A percentile compares a stretch with the other conserved stretches of the same genome.
phyloP scores from a whole-genome alignment of 345 rosid genomes.

The Ceriops decandra region DNA sequence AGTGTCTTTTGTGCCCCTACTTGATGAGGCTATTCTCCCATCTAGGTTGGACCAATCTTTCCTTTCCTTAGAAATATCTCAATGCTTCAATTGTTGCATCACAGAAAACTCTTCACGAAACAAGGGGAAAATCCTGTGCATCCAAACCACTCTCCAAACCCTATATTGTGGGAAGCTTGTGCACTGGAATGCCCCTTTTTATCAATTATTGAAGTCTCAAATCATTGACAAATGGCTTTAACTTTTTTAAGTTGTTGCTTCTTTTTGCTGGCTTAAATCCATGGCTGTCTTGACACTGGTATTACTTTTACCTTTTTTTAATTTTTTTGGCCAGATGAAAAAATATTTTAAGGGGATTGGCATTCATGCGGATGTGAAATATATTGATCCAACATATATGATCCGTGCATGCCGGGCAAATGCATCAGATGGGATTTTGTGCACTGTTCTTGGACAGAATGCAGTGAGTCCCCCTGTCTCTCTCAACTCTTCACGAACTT shows the following conservation, averaged over 20 bases:
- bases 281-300: too few species aligned
- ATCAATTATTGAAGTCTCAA: not conserved
- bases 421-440: slow-evolving; percentile 95
- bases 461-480: slow-evolving; percentile 55
- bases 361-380: slow-evolving; percentile 76
- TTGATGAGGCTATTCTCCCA: not conserved
- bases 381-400: slow-evolving; percentile 99
- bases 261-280: not conserved
- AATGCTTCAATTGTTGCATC: too few species aligned
- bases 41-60: not conserved
- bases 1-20: not conserved
- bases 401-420: slow-evolving; percentile 96
- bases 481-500: not conserved
- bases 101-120: too few species aligned
- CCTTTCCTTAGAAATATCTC: not conserved
- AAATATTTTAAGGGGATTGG: slow-evolving; percentile 68
- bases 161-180: too few species aligned
- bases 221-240: not conserved
- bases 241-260: not conserved
- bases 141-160: too few species aligned
- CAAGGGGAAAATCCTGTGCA: too few species aligned
- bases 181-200: too few species aligned
- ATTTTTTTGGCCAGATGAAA: slow-evolving; percentile 46
- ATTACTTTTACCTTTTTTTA: too few species aligned
- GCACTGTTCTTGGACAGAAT: slow-evolving; percentile 96